Base-by-base conservation (phyloP, 2,329 filamentous ascomycete species). In the Fusarium sp. region DNA sequence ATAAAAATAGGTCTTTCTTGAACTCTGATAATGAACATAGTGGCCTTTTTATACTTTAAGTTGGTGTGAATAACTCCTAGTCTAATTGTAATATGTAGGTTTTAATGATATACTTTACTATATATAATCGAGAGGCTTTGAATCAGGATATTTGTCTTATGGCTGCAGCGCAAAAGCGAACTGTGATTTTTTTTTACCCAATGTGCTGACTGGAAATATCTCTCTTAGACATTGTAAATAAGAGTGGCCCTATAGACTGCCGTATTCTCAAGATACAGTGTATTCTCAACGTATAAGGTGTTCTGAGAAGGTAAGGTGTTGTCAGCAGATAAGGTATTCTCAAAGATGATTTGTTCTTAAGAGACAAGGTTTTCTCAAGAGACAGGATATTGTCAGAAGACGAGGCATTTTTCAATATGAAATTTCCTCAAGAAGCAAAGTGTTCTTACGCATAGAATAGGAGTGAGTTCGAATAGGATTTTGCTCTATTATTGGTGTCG, bases 101-200 rank as follows among this genome's bases (percentile, higher is more conserved):
- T 3, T n/a, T 15, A 26, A 26, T 45, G 15, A 45, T 27, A 12
- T 27, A 18, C 23, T 12, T 12, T 18, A 8, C 7, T 45, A 27
- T 8, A 14, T 14, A 18, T 7, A 9, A 27, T 8, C 23, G 14
- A 30, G 4, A 3, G 14, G 27, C 3, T 4, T 27, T 1, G 9
- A 26, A 5, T 13, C 4, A 9, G 18, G 17, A 8, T 7, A 18
- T 27, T 17, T 13, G 9, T 27, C 23, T 38, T 13, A 20, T 17
- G 30, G n/a, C 6, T 7, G 13, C 6, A 11, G 5, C 20, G 14
- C 11, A 13, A 20, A 6, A 12, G 5, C 14, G 12, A 20, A 48
- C 14, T 20, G 23, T 32, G 7, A n/a, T 9, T 12, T 12, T 10
- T 20, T 32, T 23, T 23, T 23, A n/a, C n/a, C 20, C 3, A 10